A percentile compares a stretch with the other conserved stretches of the same genome.
phyloP scores from a whole-genome alignment of 176 grass and related monocot genomes.

The Leersia perrieri region DNA sequence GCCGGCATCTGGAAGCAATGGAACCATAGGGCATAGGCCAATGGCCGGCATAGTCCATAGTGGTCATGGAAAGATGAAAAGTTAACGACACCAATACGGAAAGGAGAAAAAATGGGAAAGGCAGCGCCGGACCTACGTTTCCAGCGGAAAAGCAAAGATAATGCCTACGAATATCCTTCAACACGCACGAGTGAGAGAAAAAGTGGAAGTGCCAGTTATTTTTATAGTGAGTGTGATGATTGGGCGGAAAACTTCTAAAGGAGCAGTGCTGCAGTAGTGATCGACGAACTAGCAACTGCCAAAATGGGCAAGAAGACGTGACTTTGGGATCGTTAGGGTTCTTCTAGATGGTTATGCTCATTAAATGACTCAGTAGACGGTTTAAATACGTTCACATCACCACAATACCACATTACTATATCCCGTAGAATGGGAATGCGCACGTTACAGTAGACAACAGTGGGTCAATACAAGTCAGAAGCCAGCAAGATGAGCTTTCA shows the following conservation, averaged over 20 bases:
- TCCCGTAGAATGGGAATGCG: neutral
- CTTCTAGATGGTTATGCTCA: neutral
- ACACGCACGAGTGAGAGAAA: neutral
- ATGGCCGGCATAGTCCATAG: neutral
- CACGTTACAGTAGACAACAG: too few relatives aligned
- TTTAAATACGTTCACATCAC: neutral
- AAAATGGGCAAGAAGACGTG: neutral
- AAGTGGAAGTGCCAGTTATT: neutral
- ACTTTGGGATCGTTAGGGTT: neutral
- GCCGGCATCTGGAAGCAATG: neutral
- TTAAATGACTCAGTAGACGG: neutral
- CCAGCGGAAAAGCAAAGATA: neutral
- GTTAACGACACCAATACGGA: neutral
- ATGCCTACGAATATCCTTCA: neutral
- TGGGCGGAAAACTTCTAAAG: neutral
- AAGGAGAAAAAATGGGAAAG: neutral
- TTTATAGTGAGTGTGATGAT: too few relatives aligned
- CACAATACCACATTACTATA: neutral
- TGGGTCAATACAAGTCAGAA: neutral
- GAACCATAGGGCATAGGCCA: neutral
- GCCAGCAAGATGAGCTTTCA: neutral
- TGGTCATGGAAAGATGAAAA: slow-evolving; percentile 10
- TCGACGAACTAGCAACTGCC: neutral
- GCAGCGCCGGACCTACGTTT: neutral
- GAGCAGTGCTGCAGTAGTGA: neutral